Evolutionary conservation across 345 rosid genomes (phyloP).

Genomic region (Ricinus communis): DNA sequence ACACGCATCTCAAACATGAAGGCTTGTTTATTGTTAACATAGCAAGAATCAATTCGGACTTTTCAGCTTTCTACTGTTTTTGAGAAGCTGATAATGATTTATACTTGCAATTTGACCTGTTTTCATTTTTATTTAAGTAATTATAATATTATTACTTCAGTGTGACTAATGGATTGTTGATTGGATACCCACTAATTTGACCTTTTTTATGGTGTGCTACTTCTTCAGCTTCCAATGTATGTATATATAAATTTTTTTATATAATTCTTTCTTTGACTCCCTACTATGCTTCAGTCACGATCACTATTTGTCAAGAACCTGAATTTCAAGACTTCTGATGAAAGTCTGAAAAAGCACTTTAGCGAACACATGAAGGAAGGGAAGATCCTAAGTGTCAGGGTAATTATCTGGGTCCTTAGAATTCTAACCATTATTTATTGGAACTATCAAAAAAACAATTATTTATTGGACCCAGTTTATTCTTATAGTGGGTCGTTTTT

Average conservation of each 20-base stretch:
- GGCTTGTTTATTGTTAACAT: too few relatives aligned
- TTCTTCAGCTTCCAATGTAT: neutral
- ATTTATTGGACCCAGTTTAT: constrained; percentile 16
- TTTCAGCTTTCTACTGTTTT: too few relatives aligned
- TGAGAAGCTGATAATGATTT: too few relatives aligned
- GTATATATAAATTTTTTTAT: too few relatives aligned
- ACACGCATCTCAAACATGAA: too few relatives aligned
- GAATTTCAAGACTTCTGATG: constrained; percentile 89
- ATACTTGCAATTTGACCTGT: too few relatives aligned
- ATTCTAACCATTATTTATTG: constrained; percentile 9
- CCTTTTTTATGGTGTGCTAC: neutral
- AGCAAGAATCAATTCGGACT: too few relatives aligned
- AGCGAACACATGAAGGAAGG: constrained; percentile 62
- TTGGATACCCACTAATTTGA: too few relatives aligned
- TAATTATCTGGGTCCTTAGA: constrained; percentile 30
- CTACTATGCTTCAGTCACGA: constrained; percentile 61
- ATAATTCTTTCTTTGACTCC: constrained; percentile 25
- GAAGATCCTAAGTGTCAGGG: constrained; percentile 75
- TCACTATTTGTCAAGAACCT: constrained; percentile 84
- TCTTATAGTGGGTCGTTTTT: constrained; percentile 13
- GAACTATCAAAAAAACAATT: too few relatives aligned
- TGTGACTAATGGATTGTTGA: too few relatives aligned
- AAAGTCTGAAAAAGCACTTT: constrained; percentile 69
- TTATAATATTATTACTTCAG: too few relatives aligned
- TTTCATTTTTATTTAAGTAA: too few relatives aligned